Base-by-base conservation (phyloP, 2,329 filamentous ascomycete species). In the Fonsecaea pugnacius region DNA sequence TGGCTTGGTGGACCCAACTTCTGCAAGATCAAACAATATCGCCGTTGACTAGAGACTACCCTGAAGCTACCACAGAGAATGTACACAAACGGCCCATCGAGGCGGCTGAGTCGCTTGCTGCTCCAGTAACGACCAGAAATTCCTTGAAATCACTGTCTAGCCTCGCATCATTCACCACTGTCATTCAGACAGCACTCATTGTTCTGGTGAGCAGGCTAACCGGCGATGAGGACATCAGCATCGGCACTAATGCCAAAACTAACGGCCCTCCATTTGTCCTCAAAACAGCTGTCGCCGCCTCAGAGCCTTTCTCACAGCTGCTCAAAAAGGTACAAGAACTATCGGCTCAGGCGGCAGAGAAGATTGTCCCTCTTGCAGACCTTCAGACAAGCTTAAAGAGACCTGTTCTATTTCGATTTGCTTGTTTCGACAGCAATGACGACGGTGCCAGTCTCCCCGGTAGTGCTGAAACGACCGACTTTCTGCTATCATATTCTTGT, bases 141-240 rank as follows among this genome's bases (percentile, higher is more conserved):
- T 77, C 77, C 16, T 59, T 81, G 51, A 70, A 78, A 63, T 78
- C 77, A 64, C 67, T 81, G 64, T 72, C 75, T 40, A 65, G 73
- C 58, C 65, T 76, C 33, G 69, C 73, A 18, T 75, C 78, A 3
- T 67, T 72, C 0, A 80, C 80, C 58, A 77, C 75, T 2, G 72
- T 80, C 46, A 73, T 82, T 53, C 69, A 82, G 64, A 75, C 79
- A 24, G 78, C 79, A 21, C 78, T 80, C 53, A 73, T 80, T 2
- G 73, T 80, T 56, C 72, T 82, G 51, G 78, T 79, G 24, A 76
- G 76, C 65, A 77, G 80, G 64, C 71, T 82, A 68, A 82, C 79
- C 14, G 80, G 80, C 18, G 80, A 82, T 64, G 80, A 82, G 67
- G 80, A 82, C 68, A 81, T 82, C 65, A 78, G 78, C 36, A 73